A percentile compares a stretch with the other conserved stretches of the same genome.
phyloP scores from a whole-genome alignment of 208 protist species.

The Leptomonas seymouri region DNA sequence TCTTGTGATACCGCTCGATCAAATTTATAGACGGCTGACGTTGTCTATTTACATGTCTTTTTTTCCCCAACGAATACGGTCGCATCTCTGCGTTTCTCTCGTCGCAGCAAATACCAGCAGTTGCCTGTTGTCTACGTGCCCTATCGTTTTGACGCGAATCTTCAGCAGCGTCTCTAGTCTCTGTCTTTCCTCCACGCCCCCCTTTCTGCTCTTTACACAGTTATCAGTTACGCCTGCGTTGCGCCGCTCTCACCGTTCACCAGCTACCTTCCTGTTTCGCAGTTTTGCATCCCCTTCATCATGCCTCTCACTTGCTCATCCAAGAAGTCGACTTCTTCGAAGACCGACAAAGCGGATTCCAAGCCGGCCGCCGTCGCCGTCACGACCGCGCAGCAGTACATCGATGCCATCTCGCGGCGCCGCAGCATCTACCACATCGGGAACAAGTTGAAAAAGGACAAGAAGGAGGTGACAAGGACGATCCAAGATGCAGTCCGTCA shows the following conservation, averaged over 20 bases:
- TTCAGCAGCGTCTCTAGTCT: no score
- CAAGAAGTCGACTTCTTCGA: constrained; percentile 19
- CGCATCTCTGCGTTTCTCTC: no score
- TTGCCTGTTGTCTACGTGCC: no score
- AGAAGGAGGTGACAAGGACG: constrained; percentile 31
- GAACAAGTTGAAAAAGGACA: constrained; percentile 36
- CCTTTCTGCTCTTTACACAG: no score
- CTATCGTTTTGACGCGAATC: no score
- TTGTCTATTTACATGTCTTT: no score
- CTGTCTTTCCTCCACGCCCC: no score
- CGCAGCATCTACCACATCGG: constrained; percentile 50
- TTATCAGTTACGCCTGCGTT: no score
- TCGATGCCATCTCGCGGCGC: constrained; percentile 29
- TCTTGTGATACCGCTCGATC: no score
- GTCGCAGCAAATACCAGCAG: no score
- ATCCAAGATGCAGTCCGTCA: constrained; percentile 44
- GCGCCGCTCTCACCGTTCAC: neutral
- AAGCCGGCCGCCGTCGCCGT: neutral
- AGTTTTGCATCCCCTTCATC: constrained; percentile 4
- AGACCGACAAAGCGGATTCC: neutral
- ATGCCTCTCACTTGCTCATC: constrained; percentile 21
- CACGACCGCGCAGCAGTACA: constrained; percentile 6
- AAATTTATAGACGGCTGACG: no score
- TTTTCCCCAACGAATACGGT: no score
- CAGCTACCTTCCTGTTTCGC: neutral